These are phyloP conservation scores for Arabidopsis hybrid DNA, from an alignment of 441 rosid genomes.

Conservation along the genomic window DNA sequence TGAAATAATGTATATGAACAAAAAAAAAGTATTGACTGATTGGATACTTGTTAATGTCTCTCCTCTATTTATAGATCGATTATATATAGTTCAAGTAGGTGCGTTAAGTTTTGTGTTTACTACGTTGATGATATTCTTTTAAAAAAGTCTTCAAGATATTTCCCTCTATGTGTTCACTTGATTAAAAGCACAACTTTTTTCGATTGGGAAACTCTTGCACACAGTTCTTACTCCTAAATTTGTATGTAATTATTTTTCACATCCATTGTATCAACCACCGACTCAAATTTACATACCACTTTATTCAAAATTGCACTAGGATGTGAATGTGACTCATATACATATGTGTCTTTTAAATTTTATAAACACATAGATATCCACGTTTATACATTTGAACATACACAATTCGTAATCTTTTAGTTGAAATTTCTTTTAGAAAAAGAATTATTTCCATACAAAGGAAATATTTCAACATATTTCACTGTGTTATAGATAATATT, in stretches of 20 bases:
- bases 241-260: background rate
- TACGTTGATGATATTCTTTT: background rate
- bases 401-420: too few species aligned
- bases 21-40: too few species aligned
- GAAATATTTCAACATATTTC: too few species aligned
- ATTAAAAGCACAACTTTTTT: too few species aligned
- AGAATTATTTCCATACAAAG: too few species aligned
- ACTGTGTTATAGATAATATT: too few species aligned
- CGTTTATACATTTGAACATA: too few species aligned
- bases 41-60: background rate
- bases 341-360: too few species aligned
- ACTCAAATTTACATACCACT: background rate
- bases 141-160: background rate
- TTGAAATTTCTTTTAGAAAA: too few species aligned
- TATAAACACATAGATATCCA: too few species aligned
- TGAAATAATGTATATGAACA: too few species aligned
- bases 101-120: background rate
- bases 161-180: background rate
- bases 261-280: too few species aligned
- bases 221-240: background rate
- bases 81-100: background rate
- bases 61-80: background rate
- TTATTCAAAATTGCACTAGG: background rate
- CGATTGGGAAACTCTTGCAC: background rate
- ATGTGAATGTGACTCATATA: background rate